Conservation (phyloP, 163 green algal species). For the Prototheca stagnorum region DNA sequence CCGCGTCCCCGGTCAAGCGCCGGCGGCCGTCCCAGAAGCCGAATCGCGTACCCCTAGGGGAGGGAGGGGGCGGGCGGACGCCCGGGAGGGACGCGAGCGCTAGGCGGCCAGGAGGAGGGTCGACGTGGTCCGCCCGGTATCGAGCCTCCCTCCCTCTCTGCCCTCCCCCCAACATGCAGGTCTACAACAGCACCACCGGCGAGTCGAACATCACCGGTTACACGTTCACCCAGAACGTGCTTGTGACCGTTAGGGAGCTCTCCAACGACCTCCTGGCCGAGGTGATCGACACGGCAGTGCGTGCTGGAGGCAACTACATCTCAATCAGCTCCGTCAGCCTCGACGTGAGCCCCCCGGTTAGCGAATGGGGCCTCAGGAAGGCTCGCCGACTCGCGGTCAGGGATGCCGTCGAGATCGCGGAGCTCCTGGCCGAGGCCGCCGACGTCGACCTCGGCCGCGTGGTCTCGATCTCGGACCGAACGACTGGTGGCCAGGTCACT, state of each 20-base stretch:
- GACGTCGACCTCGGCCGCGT: not conserved
- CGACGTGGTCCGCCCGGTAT: too few relatives aligned
- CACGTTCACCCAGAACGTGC: not conserved
- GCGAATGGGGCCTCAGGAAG: not conserved
- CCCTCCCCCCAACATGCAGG: too few relatives aligned
- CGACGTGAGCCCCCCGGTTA: not conserved
- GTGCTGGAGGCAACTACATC: not conserved
- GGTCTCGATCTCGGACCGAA: not conserved
- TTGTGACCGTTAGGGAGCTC: not conserved
- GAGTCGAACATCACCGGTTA: not conserved
- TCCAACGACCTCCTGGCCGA: not conserved
- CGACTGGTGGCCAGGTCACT: not conserved
- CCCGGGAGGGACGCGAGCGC: too few relatives aligned
- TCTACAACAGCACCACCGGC: not conserved
- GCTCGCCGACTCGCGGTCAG: not conserved
- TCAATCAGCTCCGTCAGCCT: not conserved
- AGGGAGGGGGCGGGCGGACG: too few relatives aligned
- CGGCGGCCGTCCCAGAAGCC: too few relatives aligned
- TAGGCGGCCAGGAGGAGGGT: too few relatives aligned
- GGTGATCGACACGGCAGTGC: not conserved
- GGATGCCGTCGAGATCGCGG: not conserved
- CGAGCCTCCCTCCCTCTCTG: too few relatives aligned
- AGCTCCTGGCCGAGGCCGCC: not conserved
- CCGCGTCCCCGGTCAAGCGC: too few relatives aligned
- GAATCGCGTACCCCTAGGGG: too few relatives aligned